A percentile compares a stretch with the other conserved stretches of the same genome.
phyloP scores from a whole-genome alignment of 2,329 filamentous ascomycete genomes.

The Fusarium subglutinans region DNA sequence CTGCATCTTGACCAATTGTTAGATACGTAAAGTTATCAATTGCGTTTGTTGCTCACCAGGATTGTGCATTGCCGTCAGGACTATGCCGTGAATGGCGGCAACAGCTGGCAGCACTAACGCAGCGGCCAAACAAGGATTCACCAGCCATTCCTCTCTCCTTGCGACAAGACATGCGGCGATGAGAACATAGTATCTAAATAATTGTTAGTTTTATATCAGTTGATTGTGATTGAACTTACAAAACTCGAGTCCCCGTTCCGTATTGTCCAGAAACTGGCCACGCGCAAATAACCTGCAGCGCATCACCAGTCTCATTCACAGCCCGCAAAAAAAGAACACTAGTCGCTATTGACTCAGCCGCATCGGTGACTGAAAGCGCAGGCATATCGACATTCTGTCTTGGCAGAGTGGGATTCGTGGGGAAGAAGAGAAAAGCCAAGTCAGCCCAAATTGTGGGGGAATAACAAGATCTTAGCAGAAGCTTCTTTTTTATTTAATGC shows the following conservation, averaged over 20 bases:
- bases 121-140: conserved; percentile 70
- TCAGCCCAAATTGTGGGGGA: conserved; percentile 2
- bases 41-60: conserved; percentile 55
- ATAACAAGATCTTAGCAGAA: neutral
- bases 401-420: neutral
- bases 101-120: conserved; percentile 71
- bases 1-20: conserved; percentile 55
- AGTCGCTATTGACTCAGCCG: neutral
- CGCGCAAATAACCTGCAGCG: conserved; percentile 60
- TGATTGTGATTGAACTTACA: conserved; percentile 50
- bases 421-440: neutral
- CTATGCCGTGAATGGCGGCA: conserved; percentile 70
- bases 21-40: accelerated
- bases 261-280: conserved; percentile 68
- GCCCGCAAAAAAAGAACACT: neutral
- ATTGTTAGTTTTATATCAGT: neutral
- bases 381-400: conserved; percentile 23
- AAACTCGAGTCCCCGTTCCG: conserved; percentile 61
- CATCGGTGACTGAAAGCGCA: neutral
- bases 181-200: conserved; percentile 67
- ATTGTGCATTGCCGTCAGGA: conserved; percentile 67
- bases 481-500: conserved; percentile 6
- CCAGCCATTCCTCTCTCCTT: conserved; percentile 69
- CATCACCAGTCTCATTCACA: conserved; percentile 2
- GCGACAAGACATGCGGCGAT: conserved; percentile 70